Percentiles rank a stretch among this genome's conserved stretches.
Conservation (phyloP, 106 monocot genomes). For the Agapanthus africanus region DNA sequence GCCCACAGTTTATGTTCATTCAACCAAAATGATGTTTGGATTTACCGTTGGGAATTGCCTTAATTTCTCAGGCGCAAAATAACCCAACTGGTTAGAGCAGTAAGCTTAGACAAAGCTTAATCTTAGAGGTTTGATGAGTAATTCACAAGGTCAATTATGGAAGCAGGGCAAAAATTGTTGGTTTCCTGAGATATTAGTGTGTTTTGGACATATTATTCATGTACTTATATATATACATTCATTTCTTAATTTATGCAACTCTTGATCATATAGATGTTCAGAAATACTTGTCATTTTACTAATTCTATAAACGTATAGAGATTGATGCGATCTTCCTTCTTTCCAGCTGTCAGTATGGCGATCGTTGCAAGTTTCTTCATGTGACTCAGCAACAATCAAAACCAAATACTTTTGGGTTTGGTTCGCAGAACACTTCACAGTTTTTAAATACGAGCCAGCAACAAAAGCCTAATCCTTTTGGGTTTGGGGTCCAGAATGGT, state of each 20-base stretch:
- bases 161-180: background rate
- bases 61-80: too few relatives aligned
- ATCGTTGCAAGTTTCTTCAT: conserved; percentile 81
- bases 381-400: conserved; percentile 45
- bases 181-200: background rate
- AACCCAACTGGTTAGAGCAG: too few relatives aligned
- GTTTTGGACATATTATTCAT: background rate
- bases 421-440: conserved; percentile 19
- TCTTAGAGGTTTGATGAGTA: background rate
- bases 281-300: background rate
- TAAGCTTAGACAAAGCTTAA: too few relatives aligned
- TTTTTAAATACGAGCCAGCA: conserved; percentile 28
- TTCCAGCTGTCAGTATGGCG: conserved; percentile 92
- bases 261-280: too few relatives aligned
- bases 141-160: background rate
- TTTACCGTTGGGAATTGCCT: too few relatives aligned
- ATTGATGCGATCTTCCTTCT: background rate
- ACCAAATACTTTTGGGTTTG: conserved; percentile 38
- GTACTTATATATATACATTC: background rate
- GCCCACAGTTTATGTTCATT: background rate
- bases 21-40: too few relatives aligned
- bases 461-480: conserved; percentile 66
- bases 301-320: background rate
- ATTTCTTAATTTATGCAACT: background rate
- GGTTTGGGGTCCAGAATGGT: conserved; percentile 62